Percentiles rank a stretch among this genome's conserved stretches.
phyloP scores from a whole-genome alignment of 2,329 filamentous ascomycete species.

The Xylaria sp. region DNA sequence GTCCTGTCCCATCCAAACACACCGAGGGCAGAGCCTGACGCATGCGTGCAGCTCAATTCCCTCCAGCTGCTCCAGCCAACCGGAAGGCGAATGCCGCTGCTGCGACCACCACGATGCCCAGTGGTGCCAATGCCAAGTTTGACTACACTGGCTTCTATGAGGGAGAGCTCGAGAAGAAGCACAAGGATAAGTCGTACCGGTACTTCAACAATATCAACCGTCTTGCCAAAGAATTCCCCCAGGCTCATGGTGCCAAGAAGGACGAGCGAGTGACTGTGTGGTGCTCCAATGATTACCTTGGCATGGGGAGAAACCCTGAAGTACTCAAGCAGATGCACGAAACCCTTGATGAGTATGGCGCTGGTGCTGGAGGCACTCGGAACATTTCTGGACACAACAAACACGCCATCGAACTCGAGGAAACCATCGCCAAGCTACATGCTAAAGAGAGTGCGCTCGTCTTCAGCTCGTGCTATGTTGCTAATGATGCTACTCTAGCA shows the following conservation, averaged over 20 bases:
- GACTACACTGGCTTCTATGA: conserved; percentile 93
- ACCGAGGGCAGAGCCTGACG: conserved; percentile 37
- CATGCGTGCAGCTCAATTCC: conserved; percentile 50
- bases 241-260: conserved; percentile 86
- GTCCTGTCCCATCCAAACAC: conserved; percentile 33
- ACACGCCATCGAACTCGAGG: conserved; percentile 88
- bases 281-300: conserved; percentile 99
- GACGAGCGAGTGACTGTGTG: conserved; percentile 94
- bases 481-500: conserved; percentile 95
- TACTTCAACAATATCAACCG: conserved; percentile 99
- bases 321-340: conserved; percentile 94
- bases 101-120: conserved; percentile 43
- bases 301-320: conserved; percentile 91
- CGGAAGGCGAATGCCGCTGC: conserved; percentile 47
- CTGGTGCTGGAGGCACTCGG: conserved; percentile 92
- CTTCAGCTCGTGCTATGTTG: conserved; percentile 98
- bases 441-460: conserved; percentile 92
- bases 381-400: conserved; percentile 99
- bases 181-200: conserved; percentile 99
- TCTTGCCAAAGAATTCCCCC: conserved; percentile 93
- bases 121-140: conserved; percentile 69
- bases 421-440: conserved; percentile 85
- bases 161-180: conserved; percentile 94
- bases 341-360: conserved; percentile 92
- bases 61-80: conserved; percentile 48